Conservation (phyloP, 495 filamentous ascomycete species). For the Neurospora sp. region DNA sequence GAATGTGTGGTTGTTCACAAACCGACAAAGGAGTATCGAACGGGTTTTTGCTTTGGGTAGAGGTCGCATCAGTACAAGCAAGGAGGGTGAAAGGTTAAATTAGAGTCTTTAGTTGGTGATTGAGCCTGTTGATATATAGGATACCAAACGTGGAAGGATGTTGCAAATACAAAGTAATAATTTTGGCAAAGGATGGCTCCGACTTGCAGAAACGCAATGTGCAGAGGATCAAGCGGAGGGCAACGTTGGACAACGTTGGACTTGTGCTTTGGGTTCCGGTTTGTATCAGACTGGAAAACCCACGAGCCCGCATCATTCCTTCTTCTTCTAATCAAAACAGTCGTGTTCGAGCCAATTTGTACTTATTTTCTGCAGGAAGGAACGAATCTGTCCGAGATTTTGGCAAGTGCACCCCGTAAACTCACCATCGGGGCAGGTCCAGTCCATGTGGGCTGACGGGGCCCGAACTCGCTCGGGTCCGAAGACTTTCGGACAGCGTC, state of each 20-base stretch:
- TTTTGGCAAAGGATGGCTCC: not conserved
- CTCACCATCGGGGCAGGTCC: not conserved
- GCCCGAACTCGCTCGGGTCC: not conserved
- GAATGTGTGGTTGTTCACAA: not conserved
- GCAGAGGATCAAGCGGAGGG: not conserved
- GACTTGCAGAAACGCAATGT: not conserved
- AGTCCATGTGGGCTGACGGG: not conserved
- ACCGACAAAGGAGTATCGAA: not conserved
- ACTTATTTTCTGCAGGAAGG: not conserved
- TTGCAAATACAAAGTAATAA: not conserved
- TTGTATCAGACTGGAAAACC: not conserved
- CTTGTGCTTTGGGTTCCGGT: not conserved
- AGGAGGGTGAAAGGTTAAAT: not conserved
- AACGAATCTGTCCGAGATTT: not conserved
- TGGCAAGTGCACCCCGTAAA: not conserved
- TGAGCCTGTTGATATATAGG: not conserved
- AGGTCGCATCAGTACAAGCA: not conserved
- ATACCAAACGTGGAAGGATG: not conserved
- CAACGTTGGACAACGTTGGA: not conserved
- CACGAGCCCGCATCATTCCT: not conserved
- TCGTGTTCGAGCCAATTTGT: not conserved
- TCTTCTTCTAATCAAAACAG: not conserved
- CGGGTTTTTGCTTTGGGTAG: not conserved
- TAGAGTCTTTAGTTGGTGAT: not conserved
- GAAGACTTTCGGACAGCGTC: not conserved